Evolutionary conservation across 768 basidiomycete species (phyloP).

Genomic region (Xanthoconium purpureum): DNA sequence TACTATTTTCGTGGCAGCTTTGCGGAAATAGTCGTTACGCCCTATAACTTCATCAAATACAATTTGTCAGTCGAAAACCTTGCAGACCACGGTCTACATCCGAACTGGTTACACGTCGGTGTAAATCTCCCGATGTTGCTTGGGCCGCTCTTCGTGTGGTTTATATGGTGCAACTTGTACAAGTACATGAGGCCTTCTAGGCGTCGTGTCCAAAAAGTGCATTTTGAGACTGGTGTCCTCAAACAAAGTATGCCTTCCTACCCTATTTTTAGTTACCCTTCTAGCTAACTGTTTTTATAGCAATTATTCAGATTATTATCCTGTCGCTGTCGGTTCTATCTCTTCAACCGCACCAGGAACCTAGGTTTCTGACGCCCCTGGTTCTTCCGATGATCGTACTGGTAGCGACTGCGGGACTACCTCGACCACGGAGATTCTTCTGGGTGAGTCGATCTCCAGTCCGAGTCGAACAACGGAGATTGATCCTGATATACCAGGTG

Average conservation of each 20-base stretch:
- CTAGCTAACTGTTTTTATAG: slow-evolving; percentile 17
- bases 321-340: slow-evolving; percentile 31
- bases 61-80: slow-evolving; percentile 37
- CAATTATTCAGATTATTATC: slow-evolving; percentile 29
- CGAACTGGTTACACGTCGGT: slow-evolving; percentile 37
- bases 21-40: slow-evolving; percentile 28
- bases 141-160: slow-evolving; percentile 33
- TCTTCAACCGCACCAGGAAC: slow-evolving; percentile 39
- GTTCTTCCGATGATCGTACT: slow-evolving; percentile 34
- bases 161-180: slow-evolving; percentile 12
- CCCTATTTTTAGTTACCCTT: background rate
- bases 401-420: slow-evolving; percentile 22
- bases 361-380: slow-evolving; percentile 37
- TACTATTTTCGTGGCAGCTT: slow-evolving; percentile 32
- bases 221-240: slow-evolving; percentile 14
- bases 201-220: slow-evolving; percentile 1
- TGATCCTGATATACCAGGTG: slow-evolving; percentile 14
- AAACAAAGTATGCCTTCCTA: slow-evolving; percentile 13
- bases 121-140: slow-evolving; percentile 41
- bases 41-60: slow-evolving; percentile 38
- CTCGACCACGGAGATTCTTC: slow-evolving; percentile 30
- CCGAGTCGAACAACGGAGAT: background rate
- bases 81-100: slow-evolving; percentile 39
- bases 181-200: background rate
- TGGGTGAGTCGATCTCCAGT: slow-evolving; percentile 26